Conservation (phyloP, 805 yeast genomes). For the Zygosaccharomyces lentus region DNA sequence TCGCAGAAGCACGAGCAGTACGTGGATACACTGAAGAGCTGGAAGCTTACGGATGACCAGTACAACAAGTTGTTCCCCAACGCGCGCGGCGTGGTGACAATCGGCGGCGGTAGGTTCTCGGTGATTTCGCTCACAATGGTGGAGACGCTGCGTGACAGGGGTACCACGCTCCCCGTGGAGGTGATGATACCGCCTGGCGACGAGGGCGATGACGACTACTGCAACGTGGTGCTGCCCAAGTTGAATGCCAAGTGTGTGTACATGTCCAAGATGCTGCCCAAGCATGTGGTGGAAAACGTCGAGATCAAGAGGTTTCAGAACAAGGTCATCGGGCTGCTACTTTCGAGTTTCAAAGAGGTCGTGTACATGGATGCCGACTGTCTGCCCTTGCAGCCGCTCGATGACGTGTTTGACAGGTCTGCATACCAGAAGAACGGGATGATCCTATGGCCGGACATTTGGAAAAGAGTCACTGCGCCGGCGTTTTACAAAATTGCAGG, state of each 20-base stretch:
- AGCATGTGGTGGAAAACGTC: constrained; percentile 40
- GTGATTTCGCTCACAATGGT: constrained; percentile 57
- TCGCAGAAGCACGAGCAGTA: constrained; percentile 15
- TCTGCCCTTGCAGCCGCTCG: constrained; percentile 47
- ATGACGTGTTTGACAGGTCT: constrained; percentile 40
- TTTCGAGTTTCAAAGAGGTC: constrained; percentile 72
- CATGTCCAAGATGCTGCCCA: constrained; percentile 47
- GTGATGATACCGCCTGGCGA: constrained; percentile 67
- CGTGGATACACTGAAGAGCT: constrained; percentile 10
- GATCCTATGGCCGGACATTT: constrained; percentile 72
- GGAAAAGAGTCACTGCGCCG: constrained; percentile 69
- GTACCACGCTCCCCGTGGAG: constrained; percentile 73
- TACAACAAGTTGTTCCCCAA: constrained; percentile 15
- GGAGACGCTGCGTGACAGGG: constrained; percentile 52
- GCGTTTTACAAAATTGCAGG: constrained; percentile 51
- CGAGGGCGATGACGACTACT: constrained; percentile 69
- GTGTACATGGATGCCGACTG: constrained; percentile 76
- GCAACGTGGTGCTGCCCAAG: constrained; percentile 58
- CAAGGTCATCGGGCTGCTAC: constrained; percentile 67
- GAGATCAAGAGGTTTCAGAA: constrained; percentile 55
- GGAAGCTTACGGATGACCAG: constrained; percentile 3
- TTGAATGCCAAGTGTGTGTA: constrained; percentile 62
- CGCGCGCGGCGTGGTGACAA: constrained; percentile 64
- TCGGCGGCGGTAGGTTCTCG: constrained; percentile 73
- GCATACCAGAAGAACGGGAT: constrained; percentile 49